Conservation (phyloP, 2,329 filamentous ascomycete species). For the Epichloe sibirici region DNA sequence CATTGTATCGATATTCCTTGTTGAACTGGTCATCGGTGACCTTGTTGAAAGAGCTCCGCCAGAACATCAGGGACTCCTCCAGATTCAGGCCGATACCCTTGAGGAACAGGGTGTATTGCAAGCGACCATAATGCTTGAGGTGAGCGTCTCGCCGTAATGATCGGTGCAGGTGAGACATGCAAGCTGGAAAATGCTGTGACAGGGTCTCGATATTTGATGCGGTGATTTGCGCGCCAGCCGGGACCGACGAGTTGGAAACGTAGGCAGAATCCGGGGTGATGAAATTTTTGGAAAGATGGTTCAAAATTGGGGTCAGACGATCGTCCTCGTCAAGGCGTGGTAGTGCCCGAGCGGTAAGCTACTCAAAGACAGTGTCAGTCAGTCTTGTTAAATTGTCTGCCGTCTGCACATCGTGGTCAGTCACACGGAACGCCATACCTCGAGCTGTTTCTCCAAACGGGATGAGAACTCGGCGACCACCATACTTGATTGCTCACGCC, state of each 20-base stretch:
- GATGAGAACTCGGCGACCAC: slow-evolving; percentile 77
- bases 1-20: slow-evolving; percentile 95
- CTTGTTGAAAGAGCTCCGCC: slow-evolving; percentile 74
- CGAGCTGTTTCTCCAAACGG: slow-evolving; percentile 67
- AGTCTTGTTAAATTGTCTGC: not conserved
- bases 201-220: slow-evolving; percentile 71
- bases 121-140: slow-evolving; percentile 81
- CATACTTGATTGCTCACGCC: slow-evolving; percentile 76
- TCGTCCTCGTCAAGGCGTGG: slow-evolving; percentile 94
- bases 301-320: slow-evolving; percentile 56
- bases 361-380: not conserved
- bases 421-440: slow-evolving; percentile 38
- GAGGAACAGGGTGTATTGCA: slow-evolving; percentile 93
- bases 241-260: slow-evolving; percentile 45
- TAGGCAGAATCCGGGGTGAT: slow-evolving; percentile 81
- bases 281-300: slow-evolving; percentile 90
- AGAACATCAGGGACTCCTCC: slow-evolving; percentile 88
- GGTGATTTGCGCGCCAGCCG: slow-evolving; percentile 61
- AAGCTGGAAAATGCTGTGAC: slow-evolving; percentile 74
- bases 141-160: slow-evolving; percentile 79
- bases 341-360: slow-evolving; percentile 81
- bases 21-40: slow-evolving; percentile 91
- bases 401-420: no score
- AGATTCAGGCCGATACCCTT: slow-evolving; percentile 88
- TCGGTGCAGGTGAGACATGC: slow-evolving; percentile 86